A percentile compares a stretch with the other conserved stretches of the same genome.
Evolutionary conservation across 73 alveolate genomes (phyloP).

Genomic region (Urostyla sp.): DNA sequence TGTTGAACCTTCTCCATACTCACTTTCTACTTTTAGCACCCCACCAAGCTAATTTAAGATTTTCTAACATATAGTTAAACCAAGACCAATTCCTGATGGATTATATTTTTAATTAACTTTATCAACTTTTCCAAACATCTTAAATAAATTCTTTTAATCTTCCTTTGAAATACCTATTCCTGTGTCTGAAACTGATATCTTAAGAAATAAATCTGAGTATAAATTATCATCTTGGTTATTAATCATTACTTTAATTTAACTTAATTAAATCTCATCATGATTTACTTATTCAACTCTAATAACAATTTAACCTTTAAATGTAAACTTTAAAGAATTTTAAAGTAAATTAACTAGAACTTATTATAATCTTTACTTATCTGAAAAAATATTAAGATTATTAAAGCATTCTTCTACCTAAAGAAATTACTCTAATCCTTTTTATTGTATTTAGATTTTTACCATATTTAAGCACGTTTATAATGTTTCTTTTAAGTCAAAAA

Average conservation of each 20-base stretch:
- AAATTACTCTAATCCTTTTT: slow-evolving; percentile 10
- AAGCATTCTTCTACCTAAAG: background rate
- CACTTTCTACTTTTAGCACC: too few species aligned
- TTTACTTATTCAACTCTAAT: background rate
- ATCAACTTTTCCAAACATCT: slow-evolving; percentile 72
- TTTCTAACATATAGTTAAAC: slow-evolving; percentile 67
- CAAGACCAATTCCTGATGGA: slow-evolving; percentile 74
- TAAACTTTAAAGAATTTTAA: slow-evolving; percentile 10
- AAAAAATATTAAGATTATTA: background rate
- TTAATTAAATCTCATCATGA: background rate
- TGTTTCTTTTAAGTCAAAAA: background rate
- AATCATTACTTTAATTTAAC: too few species aligned
- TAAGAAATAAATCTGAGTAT: too few species aligned
- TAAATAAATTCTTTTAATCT: slow-evolving; percentile 58
- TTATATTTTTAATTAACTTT: slow-evolving; percentile 40
- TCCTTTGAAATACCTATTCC: slow-evolving; percentile 71
- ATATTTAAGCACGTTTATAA: background rate
- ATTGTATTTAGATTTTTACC: background rate
- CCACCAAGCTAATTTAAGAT: slow-evolving; percentile 57
- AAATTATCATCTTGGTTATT: too few species aligned
- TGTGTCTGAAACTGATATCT: background rate
- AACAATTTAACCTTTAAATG: slow-evolving; percentile 14
- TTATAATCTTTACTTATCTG: background rate
- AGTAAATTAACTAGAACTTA: slow-evolving; percentile 20
- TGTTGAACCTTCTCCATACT: too few species aligned